Evolutionary conservation across 371 early-diverging fungal species (phyloP).

Genomic region (Rhizopus sp.): DNA sequence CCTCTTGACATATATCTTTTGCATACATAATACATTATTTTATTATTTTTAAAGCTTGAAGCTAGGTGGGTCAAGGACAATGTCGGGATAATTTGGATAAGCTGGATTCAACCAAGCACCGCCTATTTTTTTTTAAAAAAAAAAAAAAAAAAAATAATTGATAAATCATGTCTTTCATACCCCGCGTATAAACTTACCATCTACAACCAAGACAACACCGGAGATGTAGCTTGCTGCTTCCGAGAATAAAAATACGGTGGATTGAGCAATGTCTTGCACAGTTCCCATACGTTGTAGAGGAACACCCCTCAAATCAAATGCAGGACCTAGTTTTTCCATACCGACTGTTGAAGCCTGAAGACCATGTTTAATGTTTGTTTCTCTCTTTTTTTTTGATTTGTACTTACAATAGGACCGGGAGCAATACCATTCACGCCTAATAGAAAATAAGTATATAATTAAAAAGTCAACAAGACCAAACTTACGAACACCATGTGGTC

Average conservation of each 20-base stretch:
- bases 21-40: not conserved
- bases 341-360: conserved; percentile 30
- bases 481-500: conserved; percentile 53
- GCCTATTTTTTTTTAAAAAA: conserved; percentile 6
- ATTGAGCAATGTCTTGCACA: conserved; percentile 70
- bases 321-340: conserved; percentile 38
- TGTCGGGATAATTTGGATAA: conserved; percentile 17
- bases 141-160: not conserved
- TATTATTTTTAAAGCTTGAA: conserved; percentile 20
- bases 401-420: conserved; percentile 51
- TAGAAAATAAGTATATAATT: not conserved
- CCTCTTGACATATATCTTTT: not conserved
- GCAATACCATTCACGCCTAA: conserved; percentile 42
- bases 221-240: conserved; percentile 65
- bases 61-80: conserved; percentile 15
- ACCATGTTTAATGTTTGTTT: not conserved
- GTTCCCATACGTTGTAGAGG: conserved; percentile 54
- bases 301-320: conserved; percentile 20
- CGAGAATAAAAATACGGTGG: conserved; percentile 72
- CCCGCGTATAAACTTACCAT: conserved; percentile 47
- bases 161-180: not conserved
- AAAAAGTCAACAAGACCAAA: not conserved
- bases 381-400: not conserved
- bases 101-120: conserved; percentile 25
- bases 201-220: conserved; percentile 68